Base-by-base conservation (phyloP, 371 early-diverging fungal species). In the Rhizopus microsporus region DNA sequence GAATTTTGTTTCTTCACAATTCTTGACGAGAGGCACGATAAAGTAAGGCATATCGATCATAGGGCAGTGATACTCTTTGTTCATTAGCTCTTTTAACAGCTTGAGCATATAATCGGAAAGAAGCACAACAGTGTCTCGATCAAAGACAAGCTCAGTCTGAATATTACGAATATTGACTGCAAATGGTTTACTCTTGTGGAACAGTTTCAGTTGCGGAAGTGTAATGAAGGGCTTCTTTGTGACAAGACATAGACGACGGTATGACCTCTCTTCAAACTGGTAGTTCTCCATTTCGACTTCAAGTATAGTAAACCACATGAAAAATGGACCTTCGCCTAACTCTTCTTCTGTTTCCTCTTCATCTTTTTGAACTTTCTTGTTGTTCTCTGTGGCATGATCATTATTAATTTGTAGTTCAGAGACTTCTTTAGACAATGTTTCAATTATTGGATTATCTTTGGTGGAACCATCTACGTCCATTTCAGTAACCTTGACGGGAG, bases 41-140 rank as follows among this genome's bases (percentile, higher is more conserved):
- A 84, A 75, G 33, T 81, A 85, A 0, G 87, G 83, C 37, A 84
- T 69, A 16, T 76, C 73, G 7, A 72, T 65, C 37, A 82, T 34
- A 6, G 79, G 65, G 62, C 88, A 87, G 23, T 69, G 43, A 56
- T 81, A 83, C 4, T 69, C 72, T 56, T 74, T 78, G 49, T 81
- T 78, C 31, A 79, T 65, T 13, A 87, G 68, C n/a, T 83, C 75
- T 4, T 63, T 57, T 46, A 84, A 53, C 3, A 83, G 37, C 9
- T 71, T 65, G 9, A 82, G 50, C 3, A 84, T 86, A 53, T 84
- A 89, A 8, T 70, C 65, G 4, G 74, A 80, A 1, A 88, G 62
- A 4, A 52, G 17, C 0, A 81, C 62, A 1, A 84, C 52, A 8
- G 59, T 68, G 9, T 68, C 71, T 3, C 61, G 32, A 9, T 68